A percentile compares a stretch with the other conserved stretches of the same genome.
Conservation (phyloP, 805 yeast species). For the Ogataea glucozyma region DNA sequence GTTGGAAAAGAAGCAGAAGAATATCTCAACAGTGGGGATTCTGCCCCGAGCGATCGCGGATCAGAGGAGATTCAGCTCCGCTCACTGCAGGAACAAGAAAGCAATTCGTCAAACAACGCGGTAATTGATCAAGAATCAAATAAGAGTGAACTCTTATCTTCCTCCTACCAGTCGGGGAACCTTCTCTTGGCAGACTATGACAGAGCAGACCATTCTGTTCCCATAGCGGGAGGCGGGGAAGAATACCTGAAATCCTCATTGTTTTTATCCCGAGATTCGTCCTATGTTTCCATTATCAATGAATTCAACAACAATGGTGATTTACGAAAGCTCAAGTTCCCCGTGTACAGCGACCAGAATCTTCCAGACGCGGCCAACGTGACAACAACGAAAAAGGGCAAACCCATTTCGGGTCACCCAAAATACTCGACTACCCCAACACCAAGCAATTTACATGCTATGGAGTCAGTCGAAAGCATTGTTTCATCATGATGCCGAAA, state of each 20-base stretch:
- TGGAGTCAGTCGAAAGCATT: constrained; percentile 1
- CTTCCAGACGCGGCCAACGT: background rate
- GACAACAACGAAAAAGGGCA: no score
- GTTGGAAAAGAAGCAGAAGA: no score
- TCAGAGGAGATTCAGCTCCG: background rate
- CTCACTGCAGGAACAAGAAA: background rate
- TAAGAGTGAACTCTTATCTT: constrained; percentile 10
- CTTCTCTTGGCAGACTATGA: constrained; percentile 1
- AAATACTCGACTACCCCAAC: no score
- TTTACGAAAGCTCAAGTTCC: constrained; percentile 10
- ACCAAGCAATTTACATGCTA: background rate
- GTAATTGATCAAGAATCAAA: constrained; percentile 12
- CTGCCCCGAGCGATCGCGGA: background rate
- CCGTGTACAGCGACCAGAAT: constrained; percentile 1
- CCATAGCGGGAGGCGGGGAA: background rate
- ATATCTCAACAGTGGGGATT: background rate
- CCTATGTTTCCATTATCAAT: constrained; percentile 10
- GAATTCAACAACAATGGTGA: constrained; percentile 10
- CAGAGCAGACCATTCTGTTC: background rate
- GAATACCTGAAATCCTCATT: constrained; percentile 3
- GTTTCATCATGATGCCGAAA: background rate
- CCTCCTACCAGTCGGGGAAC: constrained; percentile 5
- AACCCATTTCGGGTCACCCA: no score
- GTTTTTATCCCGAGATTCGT: constrained; percentile 9
- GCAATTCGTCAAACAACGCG: constrained; percentile 8